These are phyloP conservation scores for Auriscalpium vulgare DNA, from an alignment of 768 basidiomycete genomes.

Conservation along the genomic window DNA sequence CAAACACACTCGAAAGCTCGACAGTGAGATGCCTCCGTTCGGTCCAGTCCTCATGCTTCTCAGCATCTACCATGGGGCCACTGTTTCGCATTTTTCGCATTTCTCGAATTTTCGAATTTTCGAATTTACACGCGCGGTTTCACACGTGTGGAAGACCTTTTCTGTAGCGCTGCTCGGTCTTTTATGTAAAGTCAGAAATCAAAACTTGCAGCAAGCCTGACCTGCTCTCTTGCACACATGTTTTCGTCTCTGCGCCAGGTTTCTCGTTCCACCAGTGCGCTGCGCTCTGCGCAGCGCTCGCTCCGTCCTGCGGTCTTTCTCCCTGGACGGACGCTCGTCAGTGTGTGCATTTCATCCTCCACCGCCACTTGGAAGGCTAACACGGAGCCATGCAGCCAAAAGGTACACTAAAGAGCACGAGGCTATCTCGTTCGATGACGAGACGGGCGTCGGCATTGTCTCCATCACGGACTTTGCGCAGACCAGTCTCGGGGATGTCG, in stretches of 20 bases:
- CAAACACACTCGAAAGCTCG: no score
- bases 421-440: slow-evolving; percentile 69
- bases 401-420: slow-evolving; percentile 88
- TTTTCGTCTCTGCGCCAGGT: slow-evolving; percentile 24
- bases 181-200: no score
- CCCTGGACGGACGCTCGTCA: slow-evolving; percentile 46
- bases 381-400: slow-evolving; percentile 41
- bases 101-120: no score
- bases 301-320: slow-evolving; percentile 20
- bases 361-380: no score
- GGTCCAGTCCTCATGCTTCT: no score
- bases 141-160: no score
- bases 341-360: slow-evolving; percentile 32
- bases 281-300: slow-evolving; percentile 21
- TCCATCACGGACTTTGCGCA: slow-evolving; percentile 92
- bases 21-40: no score
- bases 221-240: slow-evolving; percentile 13
- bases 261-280: slow-evolving; percentile 18
- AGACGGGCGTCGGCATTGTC: slow-evolving; percentile 69
- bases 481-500: slow-evolving; percentile 87
- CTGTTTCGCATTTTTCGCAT: no score
- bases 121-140: no score
- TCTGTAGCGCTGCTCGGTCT: no score
- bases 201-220: not conserved
- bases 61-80: no score